These are phyloP conservation scores for Pythium aphanidermatum DNA, from an alignment of 352 stramenopile genomes.

Conservation along the genomic window DNA sequence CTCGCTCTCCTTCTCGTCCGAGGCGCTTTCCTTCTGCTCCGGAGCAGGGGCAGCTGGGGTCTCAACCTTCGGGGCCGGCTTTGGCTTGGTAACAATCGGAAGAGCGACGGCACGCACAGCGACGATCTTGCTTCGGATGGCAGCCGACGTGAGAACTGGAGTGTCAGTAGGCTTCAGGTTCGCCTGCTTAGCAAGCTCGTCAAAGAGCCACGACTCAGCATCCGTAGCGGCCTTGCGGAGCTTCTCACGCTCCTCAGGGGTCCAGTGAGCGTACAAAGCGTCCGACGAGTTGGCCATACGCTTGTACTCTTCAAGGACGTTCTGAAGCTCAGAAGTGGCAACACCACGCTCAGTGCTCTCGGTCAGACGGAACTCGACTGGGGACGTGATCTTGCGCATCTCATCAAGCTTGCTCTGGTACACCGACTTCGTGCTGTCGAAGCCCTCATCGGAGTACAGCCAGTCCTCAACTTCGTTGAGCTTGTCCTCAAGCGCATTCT, in stretches of 20 bases:
- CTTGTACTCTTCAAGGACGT: constrained; percentile 93
- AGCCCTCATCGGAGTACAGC: constrained; percentile 99
- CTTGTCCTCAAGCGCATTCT: constrained; percentile 78
- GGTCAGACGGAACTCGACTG: constrained; percentile 90
- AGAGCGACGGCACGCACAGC: constrained; percentile 87
- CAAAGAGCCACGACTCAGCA: constrained; percentile 94
- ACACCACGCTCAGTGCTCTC: constrained; percentile 89
- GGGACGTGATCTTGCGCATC: constrained; percentile 89
- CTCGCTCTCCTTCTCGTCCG: constrained; percentile 43
- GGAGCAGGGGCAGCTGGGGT: constrained; percentile 28
- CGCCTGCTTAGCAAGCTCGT: constrained; percentile 94
- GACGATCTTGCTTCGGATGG: constrained; percentile 88
- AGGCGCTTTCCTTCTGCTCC: constrained; percentile 34
- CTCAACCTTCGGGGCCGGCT: constrained; percentile 82
- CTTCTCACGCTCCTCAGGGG: constrained; percentile 92
- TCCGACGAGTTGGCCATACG: constrained; percentile 92
- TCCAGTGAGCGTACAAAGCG: constrained; percentile 94
- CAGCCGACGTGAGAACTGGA: constrained; percentile 87
- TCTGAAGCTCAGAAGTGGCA: constrained; percentile 88
- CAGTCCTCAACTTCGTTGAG: constrained; percentile 95
- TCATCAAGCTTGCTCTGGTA: constrained; percentile 95
- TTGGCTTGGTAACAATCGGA: constrained; percentile 97
- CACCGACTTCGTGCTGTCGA: constrained; percentile 96
- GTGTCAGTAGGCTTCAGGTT: constrained; percentile 77
- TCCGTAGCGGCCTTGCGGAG: constrained; percentile 88